Percentiles rank a stretch among this genome's conserved stretches.
phyloP scores from a whole-genome alignment of 139 green algal species.

The Monoraphidium neglectum region DNA sequence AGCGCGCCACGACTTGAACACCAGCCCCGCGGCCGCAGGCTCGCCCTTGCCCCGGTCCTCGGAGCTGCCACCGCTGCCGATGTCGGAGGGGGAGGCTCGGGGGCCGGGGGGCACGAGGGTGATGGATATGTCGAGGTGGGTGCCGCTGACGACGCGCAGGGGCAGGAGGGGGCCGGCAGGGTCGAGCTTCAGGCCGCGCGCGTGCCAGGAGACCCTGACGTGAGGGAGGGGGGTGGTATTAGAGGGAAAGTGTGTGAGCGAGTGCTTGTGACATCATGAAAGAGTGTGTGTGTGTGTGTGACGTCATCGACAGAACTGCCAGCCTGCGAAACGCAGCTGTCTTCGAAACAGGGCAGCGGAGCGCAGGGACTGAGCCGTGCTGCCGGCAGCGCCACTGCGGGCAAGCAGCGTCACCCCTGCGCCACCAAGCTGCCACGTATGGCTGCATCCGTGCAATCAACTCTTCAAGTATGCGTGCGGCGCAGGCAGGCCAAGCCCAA shows the following conservation, averaged over 20 bases:
- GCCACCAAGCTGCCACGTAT: too few relatives aligned
- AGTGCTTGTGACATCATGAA: too few relatives aligned
- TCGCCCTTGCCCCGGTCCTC: not conserved
- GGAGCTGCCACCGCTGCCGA: not conserved
- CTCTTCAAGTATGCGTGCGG: not conserved
- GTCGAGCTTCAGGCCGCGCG: not conserved
- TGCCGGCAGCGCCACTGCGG: too few relatives aligned
- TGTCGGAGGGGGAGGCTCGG: not conserved
- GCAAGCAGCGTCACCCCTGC: too few relatives aligned
- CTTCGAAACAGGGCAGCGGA: too few relatives aligned
- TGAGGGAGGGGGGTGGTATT: too few relatives aligned
- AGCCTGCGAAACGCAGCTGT: too few relatives aligned
- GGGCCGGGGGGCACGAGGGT: constrained; percentile 8
- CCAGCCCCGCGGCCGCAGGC: constrained; percentile 17
- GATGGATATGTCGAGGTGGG: constrained; percentile 47
- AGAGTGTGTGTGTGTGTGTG: too few relatives aligned
- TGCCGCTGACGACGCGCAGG: constrained; percentile 35
- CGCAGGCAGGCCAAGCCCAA: not conserved
- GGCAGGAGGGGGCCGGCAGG: constrained; percentile 1
- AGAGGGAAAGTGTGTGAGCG: too few relatives aligned
- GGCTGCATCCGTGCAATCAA: too few relatives aligned
- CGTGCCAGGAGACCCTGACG: constrained; percentile 24
- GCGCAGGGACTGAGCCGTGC: too few relatives aligned
- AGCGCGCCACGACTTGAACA: constrained; percentile 69
- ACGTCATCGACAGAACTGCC: too few relatives aligned